phyloP scores from a whole-genome alignment of 345 rosid genomes.

The Melaleuca quinquenervia region DNA sequence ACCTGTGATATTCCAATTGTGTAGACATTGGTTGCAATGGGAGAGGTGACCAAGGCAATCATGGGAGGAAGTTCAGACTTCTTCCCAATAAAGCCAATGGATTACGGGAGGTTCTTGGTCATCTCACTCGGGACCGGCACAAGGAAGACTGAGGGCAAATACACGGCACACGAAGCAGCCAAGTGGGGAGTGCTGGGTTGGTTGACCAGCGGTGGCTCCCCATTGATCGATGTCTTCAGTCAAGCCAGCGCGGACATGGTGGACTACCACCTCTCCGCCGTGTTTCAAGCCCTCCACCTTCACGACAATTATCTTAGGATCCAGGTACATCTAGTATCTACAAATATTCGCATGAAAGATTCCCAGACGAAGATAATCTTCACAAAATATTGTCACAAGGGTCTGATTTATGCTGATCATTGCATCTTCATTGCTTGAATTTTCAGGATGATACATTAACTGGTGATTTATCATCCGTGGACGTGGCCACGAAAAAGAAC shows the following conservation, averaged over 20 bases:
- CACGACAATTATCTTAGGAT: constrained; percentile 37
- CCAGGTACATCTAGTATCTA: constrained; percentile 12
- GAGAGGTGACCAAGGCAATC: constrained; percentile 30
- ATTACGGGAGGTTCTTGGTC: constrained; percentile 36
- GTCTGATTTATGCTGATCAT: neutral
- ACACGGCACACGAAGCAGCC: constrained; percentile 28
- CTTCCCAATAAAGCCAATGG: constrained; percentile 30
- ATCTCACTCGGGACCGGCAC: constrained; percentile 55
- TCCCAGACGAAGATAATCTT: neutral
- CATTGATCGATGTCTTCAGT: constrained; percentile 40
- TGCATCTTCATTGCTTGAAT: neutral
- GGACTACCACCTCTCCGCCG: constrained; percentile 39
- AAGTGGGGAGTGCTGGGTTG: constrained; percentile 61
- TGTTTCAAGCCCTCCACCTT: constrained; percentile 36
- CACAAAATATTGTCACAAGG: too few species aligned
- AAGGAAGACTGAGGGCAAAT: constrained; percentile 20
- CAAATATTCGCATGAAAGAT: neutral
- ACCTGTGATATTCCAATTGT: neutral
- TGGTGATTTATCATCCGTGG: constrained; percentile 44
- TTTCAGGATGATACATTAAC: constrained; percentile 49
- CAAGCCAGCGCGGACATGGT: constrained; percentile 63
- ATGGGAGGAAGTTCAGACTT: constrained; percentile 21
- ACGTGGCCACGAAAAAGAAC: constrained; percentile 45
- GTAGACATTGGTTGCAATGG: constrained; percentile 19
- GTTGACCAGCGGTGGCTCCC: constrained; percentile 37